phyloP scores from a whole-genome alignment of 208 protist species.

The Acanthamoeba healyi region DNA sequence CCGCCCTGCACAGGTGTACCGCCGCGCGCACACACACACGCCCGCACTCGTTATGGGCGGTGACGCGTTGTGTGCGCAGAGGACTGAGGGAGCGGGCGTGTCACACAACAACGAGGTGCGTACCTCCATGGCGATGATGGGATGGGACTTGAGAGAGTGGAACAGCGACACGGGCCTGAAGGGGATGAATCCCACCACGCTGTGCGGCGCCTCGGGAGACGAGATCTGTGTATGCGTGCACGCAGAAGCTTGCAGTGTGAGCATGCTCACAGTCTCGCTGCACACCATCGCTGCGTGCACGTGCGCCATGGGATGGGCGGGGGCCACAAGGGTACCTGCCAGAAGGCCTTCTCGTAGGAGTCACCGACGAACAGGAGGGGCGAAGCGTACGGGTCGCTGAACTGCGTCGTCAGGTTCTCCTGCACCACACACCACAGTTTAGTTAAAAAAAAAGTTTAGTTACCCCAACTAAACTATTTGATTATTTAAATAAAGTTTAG shows the following conservation, averaged over 20 bases:
- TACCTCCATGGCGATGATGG: conserved; percentile 50
- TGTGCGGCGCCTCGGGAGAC: not conserved
- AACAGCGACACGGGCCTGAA: not conserved
- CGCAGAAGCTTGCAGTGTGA: not conserved
- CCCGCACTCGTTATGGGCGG: not conserved
- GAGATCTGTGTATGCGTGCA: not conserved
- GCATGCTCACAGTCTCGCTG: too few species aligned
- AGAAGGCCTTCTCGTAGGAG: conserved; percentile 65
- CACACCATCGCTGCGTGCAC: not conserved
- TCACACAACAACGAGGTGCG: too few species aligned
- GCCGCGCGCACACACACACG: not conserved
- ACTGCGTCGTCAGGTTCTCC: conserved; percentile 31
- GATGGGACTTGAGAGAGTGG: conserved; percentile 50
- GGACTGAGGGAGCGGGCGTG: too few species aligned
- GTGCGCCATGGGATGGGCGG: not conserved
- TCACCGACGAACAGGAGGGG: conserved; percentile 43
- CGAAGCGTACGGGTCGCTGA: conserved; percentile 1
- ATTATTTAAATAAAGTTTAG: not conserved
- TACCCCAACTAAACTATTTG: too few species aligned
- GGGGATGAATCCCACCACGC: conserved; percentile 26
- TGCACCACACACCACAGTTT: not conserved
- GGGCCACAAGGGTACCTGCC: not conserved
- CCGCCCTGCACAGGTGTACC: not conserved
- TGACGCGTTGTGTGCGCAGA: not conserved
- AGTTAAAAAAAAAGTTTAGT: not conserved